Base-by-base conservation (phyloP, 148 eudicot genomes). In the Cornus kousa region DNA sequence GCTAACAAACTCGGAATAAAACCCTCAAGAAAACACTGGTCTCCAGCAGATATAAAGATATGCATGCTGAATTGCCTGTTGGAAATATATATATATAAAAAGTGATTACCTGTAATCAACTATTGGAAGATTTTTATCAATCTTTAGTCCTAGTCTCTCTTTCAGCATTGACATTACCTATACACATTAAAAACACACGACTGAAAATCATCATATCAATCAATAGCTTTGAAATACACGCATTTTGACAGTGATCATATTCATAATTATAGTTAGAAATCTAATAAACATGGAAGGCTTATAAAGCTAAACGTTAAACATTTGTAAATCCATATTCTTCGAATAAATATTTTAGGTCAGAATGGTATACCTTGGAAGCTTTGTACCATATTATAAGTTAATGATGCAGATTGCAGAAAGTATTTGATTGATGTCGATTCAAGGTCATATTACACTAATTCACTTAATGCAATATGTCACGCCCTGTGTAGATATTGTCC, bases 131-230 rank as follows among this genome's bases (percentile, higher is more conserved):
- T 89, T 84, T 83, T 92, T 90, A 55, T 88, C 88, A 74, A 76
- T 67, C 43, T 80, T 78, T 59, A 92, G 43, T 73, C 85, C 91
- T 76, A 92, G 64, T 75, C 88, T 89, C 82, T 85, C 84, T 87
- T 92, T 94, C 75, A 94, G 74, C 86, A 84, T 91, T 37, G 94
- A 87, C 57, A 80, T 77, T 22, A 94, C 90, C 98, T 94, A 84
- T 76, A 81, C 24, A 28, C 43, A 78, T 46, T 31, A 46, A n/a
- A 5, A 57, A 12, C 9, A 55, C 55, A 57, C 69, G 32, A 66
- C 80, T 53, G 37, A 66, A 13, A 40, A 40, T 68, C 48, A 32
- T 68, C 79, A 68, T 3, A 68, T 20, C 40, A 77, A n/a, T 68
- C 64, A 46, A 6, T 32, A 66, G 24, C 24, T 23, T 60, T 73